phyloP scores from a whole-genome alignment of 768 basidiomycete genomes.

The Vararia minispora region DNA sequence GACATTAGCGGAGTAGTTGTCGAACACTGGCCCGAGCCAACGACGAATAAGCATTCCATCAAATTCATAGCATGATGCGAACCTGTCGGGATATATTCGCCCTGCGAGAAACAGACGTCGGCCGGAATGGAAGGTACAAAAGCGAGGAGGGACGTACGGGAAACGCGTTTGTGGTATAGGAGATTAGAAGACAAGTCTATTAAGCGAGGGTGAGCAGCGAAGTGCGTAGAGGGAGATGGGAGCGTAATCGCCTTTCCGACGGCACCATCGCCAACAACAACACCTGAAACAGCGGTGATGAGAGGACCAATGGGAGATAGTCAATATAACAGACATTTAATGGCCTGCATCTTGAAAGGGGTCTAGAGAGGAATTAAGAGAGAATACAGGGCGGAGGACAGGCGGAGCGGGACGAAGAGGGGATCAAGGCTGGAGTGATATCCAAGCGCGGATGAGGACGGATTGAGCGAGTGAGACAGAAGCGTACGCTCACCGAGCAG shows the following conservation, averaged over 20 bases:
- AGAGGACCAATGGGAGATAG: slow-evolving; percentile 1
- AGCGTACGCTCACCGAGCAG: no score
- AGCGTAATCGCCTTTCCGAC: slow-evolving; percentile 72
- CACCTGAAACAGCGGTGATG: slow-evolving; percentile 46
- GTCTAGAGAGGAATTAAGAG: no score
- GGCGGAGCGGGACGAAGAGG: no score
- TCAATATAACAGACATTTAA: slow-evolving; percentile 59
- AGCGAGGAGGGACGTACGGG: slow-evolving; percentile 45
- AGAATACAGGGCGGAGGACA: no score
- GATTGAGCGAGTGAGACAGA: no score
- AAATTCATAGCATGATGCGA: slow-evolving; percentile 20
- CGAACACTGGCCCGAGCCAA: slow-evolving; percentile 89
- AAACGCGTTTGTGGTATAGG: slow-evolving; percentile 98
- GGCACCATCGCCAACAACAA: slow-evolving; percentile 97
- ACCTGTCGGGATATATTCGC: slow-evolving; percentile 97
- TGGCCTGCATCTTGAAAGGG: slow-evolving; percentile 61
- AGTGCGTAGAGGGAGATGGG: neutral
- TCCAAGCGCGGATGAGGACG: no score
- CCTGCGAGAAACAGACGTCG: slow-evolving; percentile 33
- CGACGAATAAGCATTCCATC: no score
- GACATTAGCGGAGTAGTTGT: slow-evolving; percentile 97
- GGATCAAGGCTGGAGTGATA: no score
- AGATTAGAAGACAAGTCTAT: slow-evolving; percentile 97
- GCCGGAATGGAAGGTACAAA: slow-evolving; percentile 7
- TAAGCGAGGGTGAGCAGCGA: slow-evolving; percentile 15